A percentile compares a stretch with the other conserved stretches of the same genome.
Conservation (phyloP, 371 early-diverging fungal genomes). For the Apophysomyces variabilis region DNA sequence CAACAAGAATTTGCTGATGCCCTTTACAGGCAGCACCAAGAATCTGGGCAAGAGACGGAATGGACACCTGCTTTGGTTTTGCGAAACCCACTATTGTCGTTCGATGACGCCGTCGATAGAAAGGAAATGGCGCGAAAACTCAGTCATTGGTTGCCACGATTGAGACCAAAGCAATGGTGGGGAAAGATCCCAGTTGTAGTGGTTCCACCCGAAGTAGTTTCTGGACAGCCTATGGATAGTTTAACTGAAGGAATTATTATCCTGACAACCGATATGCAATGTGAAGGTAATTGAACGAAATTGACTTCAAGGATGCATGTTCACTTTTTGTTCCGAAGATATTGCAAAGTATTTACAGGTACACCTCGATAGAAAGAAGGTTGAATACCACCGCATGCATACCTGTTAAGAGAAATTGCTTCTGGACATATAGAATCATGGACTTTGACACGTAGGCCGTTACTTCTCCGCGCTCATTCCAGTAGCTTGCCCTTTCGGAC, state of each 20-base stretch:
- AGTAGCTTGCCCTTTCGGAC: not conserved
- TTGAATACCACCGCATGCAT: not conserved
- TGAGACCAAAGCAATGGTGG: slow-evolving; percentile 48
- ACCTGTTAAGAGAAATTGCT: not conserved
- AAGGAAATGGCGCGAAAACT: slow-evolving; percentile 20
- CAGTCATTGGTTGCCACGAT: slow-evolving; percentile 25
- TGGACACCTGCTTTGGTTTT: slow-evolving; percentile 21
- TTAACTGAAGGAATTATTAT: not conserved
- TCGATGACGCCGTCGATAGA: slow-evolving; percentile 29
- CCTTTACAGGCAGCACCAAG: slow-evolving; percentile 26
- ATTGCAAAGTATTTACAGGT: not conserved
- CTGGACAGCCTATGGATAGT: not conserved
- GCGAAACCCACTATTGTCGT: slow-evolving; percentile 28
- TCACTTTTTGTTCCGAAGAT: not conserved
- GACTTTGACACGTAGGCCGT: too few species aligned
- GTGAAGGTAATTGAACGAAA: not conserved
- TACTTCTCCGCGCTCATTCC: too few species aligned
- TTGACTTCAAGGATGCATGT: not conserved
- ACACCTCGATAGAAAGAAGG: not conserved
- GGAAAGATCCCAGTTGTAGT: slow-evolving; percentile 37
- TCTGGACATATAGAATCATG: too few species aligned
- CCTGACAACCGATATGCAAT: not conserved
- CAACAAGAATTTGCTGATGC: slow-evolving; percentile 42
- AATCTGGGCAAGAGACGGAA: not conserved
- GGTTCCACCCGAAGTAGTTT: slow-evolving; percentile 14